Conservation (phyloP, 805 yeast species). For the Saccharomycopsis capsularis region DNA sequence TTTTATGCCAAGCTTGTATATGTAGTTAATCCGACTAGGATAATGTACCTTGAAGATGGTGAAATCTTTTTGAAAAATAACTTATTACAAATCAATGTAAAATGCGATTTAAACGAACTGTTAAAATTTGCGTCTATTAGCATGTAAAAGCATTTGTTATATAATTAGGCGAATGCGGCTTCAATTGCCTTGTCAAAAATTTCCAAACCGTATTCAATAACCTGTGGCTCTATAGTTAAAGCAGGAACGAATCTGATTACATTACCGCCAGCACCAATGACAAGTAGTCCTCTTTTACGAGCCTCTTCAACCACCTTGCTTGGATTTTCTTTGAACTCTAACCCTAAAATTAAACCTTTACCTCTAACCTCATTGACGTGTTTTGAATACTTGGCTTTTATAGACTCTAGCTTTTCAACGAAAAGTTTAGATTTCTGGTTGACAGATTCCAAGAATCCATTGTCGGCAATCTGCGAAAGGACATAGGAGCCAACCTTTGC, state of each 20-base stretch:
- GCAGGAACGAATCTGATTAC: constrained; percentile 92
- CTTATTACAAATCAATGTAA: no score
- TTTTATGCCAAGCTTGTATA: no score
- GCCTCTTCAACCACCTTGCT: constrained; percentile 55
- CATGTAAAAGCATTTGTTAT: no score
- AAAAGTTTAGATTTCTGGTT: constrained; percentile 53
- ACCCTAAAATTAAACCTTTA: constrained; percentile 79
- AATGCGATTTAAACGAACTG: no score
- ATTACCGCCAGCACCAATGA: constrained; percentile 89
- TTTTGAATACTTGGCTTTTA: constrained; percentile 52
- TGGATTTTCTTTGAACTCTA: constrained; percentile 67
- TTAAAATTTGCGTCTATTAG: no score
- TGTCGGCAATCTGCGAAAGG: constrained; percentile 55
- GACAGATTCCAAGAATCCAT: constrained; percentile 55
- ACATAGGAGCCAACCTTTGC: constrained; percentile 76
- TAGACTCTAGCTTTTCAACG: constrained; percentile 39
- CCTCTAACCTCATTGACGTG: constrained; percentile 72
- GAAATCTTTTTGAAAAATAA: no score
- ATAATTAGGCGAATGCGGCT: constrained; percentile 6
- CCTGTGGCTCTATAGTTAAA: constrained; percentile 67
- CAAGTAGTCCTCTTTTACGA: constrained; percentile 71
- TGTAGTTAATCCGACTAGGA: no score
- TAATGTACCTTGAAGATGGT: no score
- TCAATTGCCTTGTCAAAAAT: constrained; percentile 54
- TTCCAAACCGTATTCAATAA: constrained; percentile 62